These are phyloP conservation scores for Articulospora tetracladia DNA, from an alignment of 495 filamentous ascomycete species.

Conservation along the genomic window DNA sequence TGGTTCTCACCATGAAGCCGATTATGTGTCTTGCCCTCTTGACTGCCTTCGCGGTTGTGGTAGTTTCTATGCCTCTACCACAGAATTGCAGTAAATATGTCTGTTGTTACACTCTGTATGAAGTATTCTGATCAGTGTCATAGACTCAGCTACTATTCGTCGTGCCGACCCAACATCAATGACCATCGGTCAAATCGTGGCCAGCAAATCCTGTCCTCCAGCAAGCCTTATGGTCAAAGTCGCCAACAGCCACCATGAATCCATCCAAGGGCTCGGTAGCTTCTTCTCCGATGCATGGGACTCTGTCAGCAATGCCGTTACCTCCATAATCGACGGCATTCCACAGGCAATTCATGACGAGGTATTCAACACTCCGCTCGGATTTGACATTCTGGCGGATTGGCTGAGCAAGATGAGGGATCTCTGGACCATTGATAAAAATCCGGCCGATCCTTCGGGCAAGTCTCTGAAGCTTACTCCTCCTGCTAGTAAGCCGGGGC, in stretches of 20 bases:
- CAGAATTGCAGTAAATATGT: not conserved
- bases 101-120: not conserved
- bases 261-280: not conserved
- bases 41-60: not conserved
- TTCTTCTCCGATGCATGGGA: not conserved
- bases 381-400: not conserved
- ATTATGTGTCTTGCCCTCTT: no score
- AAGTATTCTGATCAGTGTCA: not conserved
- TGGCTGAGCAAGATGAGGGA: not conserved
- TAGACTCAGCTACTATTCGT: not conserved
- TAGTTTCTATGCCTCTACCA: not conserved
- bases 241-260: not conserved
- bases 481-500: not conserved
- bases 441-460: not conserved
- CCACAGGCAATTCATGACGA: not conserved
- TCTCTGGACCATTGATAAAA: not conserved
- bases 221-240: not conserved
- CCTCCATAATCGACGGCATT: not conserved
- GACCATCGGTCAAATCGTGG: not conserved
- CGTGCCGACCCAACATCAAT: not conserved
- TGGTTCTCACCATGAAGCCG: no score
- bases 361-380: not conserved
- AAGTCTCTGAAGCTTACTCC: not conserved
- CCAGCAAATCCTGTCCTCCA: not conserved
- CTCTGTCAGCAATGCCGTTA: not conserved